Evolutionary conservation across 2,329 filamentous ascomycete species (phyloP).

Genomic region (Xylariales sp.): DNA sequence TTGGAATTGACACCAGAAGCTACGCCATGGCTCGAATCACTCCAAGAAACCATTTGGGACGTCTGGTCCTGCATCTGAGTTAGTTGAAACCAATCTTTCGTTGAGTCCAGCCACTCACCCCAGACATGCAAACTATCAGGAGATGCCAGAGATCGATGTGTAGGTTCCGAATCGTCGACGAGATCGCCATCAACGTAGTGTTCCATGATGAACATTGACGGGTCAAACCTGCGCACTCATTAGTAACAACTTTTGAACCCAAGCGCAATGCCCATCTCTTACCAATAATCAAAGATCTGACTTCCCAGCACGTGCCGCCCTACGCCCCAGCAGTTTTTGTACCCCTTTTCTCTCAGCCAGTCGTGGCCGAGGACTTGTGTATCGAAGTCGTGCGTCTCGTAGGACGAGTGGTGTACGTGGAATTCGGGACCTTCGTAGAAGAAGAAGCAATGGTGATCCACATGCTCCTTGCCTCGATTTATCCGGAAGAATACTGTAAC

Average conservation of each 20-base stretch:
- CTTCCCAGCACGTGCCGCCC: slow-evolving; percentile 65
- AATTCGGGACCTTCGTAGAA: slow-evolving; percentile 38
- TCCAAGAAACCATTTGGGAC: slow-evolving; percentile 20
- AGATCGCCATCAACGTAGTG: slow-evolving; percentile 69
- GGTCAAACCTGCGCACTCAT: slow-evolving; percentile 50
- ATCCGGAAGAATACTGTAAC: slow-evolving; percentile 42
- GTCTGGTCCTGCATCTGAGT: slow-evolving; percentile 11
- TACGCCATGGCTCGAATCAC: too few species aligned
- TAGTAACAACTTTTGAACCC: neutral
- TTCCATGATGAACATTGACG: slow-evolving; percentile 58
- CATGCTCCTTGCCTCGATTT: slow-evolving; percentile 36
- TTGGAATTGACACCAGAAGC: too few species aligned
- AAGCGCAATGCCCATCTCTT: too few species aligned
- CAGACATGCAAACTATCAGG: slow-evolving; percentile 42
- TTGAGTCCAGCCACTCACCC: slow-evolving; percentile 36
- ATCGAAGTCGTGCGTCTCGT: slow-evolving; percentile 69
- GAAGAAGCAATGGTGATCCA: slow-evolving; percentile 50
- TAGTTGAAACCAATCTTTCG: too few species aligned
- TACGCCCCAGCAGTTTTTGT: slow-evolving; percentile 65
- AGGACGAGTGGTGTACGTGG: slow-evolving; percentile 64
- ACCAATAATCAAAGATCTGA: slow-evolving; percentile 72
- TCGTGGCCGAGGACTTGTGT: slow-evolving; percentile 66
- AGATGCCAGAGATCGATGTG: slow-evolving; percentile 34
- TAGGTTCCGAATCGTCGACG: slow-evolving; percentile 49
- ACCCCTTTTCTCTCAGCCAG: slow-evolving; percentile 59